Evolutionary conservation across 2,329 filamentous ascomycete species (phyloP), one percentile per base, ranked within the genome.

Genomic region (Fusarium sp.): DNA sequence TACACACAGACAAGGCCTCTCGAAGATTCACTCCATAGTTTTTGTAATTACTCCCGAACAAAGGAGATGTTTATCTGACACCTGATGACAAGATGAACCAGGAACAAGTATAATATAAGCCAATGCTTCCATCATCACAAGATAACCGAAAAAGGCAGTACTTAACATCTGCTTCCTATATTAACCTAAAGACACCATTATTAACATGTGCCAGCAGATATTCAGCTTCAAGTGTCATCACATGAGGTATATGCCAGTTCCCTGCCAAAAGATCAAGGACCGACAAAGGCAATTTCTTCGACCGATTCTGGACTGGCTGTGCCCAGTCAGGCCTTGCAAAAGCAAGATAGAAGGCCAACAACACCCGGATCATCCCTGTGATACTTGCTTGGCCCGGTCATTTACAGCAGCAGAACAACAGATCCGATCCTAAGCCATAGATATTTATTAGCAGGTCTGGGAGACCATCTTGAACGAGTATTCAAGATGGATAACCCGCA

Each of bases 201-300:
- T 23, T 49, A 53, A 23, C 21, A 78, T 77, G 76, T 79, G 77
- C 37, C 68, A 74, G 28, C 62, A 76, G 25, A 58, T 78, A 23
- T 61, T 49, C 16, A 37, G 67, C 25, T 79, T 71, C 19, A 58
- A 56, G 18, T 79, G 77, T 43, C 71, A 67, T 37, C 77, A 79
- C 59, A 50, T 78, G 50, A 37, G 40, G 9, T 71, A 67, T 33
- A 33, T 57, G 5, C 58, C 63, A 11, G 42, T 69, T 35, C 37
- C 46, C 19, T 74, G 73, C 49, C 28, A 23, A n/a, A 59, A 58
- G 25, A 37, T 57, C 21, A 47, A 47, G 33, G 43, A 32, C n/a
- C 63, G 62, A 11, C 40, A 56, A 15, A 21, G 44, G 28, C 44
- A 52, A n/a, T 65, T 49, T 16, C 16, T 71, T 15, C 42, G 42